Evolutionary conservation across 768 basidiomycete genomes (phyloP).

Genomic region (Mycena floridula): DNA sequence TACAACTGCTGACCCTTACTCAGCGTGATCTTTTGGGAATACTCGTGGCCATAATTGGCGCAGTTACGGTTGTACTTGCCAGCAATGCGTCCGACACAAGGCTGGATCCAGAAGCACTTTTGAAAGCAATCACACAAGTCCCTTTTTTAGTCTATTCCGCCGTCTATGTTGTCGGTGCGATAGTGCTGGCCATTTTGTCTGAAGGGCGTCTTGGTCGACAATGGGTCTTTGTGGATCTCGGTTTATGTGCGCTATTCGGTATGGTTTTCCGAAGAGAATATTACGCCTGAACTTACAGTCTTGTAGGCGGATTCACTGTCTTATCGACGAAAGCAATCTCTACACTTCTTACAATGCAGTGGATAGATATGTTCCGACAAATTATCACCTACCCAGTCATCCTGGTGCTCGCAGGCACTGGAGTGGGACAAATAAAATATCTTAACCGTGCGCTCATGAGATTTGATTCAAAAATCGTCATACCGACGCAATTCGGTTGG

Average conservation of each 20-base stretch:
- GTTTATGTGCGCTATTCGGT: slow-evolving; percentile 84
- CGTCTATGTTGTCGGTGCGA: slow-evolving; percentile 50
- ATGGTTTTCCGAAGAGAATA: slow-evolving; percentile 8
- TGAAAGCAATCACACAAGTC: slow-evolving; percentile 62
- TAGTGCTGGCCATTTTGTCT: slow-evolving; percentile 62
- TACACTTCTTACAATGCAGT: slow-evolving; percentile 73
- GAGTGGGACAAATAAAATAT: slow-evolving; percentile 79
- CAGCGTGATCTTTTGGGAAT: slow-evolving; percentile 80
- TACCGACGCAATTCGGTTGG: not conserved
- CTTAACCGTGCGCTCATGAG: slow-evolving; percentile 85
- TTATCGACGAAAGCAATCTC: slow-evolving; percentile 91
- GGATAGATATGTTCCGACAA: slow-evolving; percentile 68
- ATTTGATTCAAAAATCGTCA: slow-evolving; percentile 88
- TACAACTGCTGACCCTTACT: slow-evolving; percentile 8
- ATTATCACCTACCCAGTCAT: slow-evolving; percentile 84
- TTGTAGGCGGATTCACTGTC: slow-evolving; percentile 86
- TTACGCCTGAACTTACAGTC: not conserved
- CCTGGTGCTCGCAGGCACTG: slow-evolving; percentile 58
- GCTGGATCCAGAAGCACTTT: slow-evolving; percentile 60
- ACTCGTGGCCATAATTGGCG: slow-evolving; percentile 76
- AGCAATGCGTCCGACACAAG: slow-evolving; percentile 65
- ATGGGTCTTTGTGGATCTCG: slow-evolving; percentile 82
- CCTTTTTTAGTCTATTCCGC: slow-evolving; percentile 73
- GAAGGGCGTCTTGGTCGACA: slow-evolving; percentile 53
- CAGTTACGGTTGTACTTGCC: slow-evolving; percentile 87